Percentiles rank a stretch among this genome's conserved stretches.
phyloP scores from a whole-genome alignment of 345 rosid species.

The Salix suchowensis region DNA sequence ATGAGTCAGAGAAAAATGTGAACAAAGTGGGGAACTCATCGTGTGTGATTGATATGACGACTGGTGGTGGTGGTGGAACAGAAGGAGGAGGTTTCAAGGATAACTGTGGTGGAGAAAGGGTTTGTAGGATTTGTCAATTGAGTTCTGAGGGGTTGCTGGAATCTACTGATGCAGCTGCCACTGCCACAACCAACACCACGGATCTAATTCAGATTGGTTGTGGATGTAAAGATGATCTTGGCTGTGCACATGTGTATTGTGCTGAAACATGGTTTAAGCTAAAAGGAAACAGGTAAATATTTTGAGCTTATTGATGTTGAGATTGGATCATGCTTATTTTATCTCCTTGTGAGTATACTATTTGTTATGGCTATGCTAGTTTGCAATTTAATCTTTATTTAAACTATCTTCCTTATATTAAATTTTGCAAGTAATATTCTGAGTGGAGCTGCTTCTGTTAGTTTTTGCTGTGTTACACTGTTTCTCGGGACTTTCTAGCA shows the following conservation, averaged over 20 bases:
- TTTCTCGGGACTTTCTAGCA: not conserved
- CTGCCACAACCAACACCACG: slow-evolving; percentile 14
- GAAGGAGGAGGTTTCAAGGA: slow-evolving; percentile 22
- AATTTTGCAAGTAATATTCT: not conserved
- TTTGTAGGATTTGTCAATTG: slow-evolving; percentile 91
- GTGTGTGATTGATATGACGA: slow-evolving; percentile 42
- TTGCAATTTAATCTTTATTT: not conserved
- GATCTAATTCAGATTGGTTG: slow-evolving; percentile 80
- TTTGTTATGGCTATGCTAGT: not conserved
- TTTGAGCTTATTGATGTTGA: not conserved
- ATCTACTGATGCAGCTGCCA: slow-evolving; percentile 5
- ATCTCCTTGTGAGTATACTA: not conserved
- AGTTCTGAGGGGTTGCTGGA: slow-evolving; percentile 48
- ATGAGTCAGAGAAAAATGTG: slow-evolving; percentile 26
- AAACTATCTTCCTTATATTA: not conserved
- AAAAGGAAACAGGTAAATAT: slow-evolving; percentile 75
- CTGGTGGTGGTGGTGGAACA: slow-evolving; percentile 22
- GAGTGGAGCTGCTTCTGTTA: not conserved
- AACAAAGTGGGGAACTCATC: slow-evolving; percentile 36
- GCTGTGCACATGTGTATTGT: slow-evolving; percentile 69
- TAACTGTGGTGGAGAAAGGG: slow-evolving; percentile 43
- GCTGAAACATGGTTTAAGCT: slow-evolving; percentile 94
- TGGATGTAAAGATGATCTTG: slow-evolving; percentile 87
- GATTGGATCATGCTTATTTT: not conserved
- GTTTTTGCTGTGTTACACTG: not conserved